Evolutionary conservation across 116 monocot genomes (phyloP).

Genomic region (Papilionanthe hybrid): DNA sequence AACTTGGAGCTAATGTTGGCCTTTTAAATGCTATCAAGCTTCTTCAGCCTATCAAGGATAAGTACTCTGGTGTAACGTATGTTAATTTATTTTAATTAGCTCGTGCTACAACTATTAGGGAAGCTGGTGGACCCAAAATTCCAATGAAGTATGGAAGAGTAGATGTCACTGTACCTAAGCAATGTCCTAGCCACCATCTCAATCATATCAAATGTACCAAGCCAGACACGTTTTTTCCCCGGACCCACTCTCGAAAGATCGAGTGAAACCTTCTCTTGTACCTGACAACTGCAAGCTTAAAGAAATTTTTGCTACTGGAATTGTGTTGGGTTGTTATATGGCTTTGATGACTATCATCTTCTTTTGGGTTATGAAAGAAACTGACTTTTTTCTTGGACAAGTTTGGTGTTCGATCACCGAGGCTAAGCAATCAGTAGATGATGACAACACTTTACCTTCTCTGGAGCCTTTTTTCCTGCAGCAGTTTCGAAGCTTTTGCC

Average conservation of each 20-base stretch:
- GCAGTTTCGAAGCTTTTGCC: too few species aligned
- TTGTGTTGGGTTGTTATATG: constrained; percentile 68
- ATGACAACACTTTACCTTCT: constrained; percentile 72
- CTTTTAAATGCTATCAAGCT: constrained; percentile 92
- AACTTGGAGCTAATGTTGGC: constrained; percentile 92
- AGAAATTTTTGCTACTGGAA: constrained; percentile 88
- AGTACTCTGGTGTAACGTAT: constrained; percentile 74
- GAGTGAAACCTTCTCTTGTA: constrained; percentile 83
- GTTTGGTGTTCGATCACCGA: constrained; percentile 55
- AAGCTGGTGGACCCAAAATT: constrained; percentile 94
- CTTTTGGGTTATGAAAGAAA: constrained; percentile 83
- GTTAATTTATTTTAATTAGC: constrained; percentile 93
- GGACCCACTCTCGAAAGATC: constrained; percentile 60
- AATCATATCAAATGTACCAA: constrained; percentile 27
- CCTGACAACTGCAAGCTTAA: constrained; percentile 92
- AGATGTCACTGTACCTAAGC: constrained; percentile 71
- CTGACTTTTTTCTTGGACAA: constrained; percentile 80
- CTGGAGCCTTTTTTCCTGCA: too few species aligned
- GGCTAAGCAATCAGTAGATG: constrained; percentile 43
- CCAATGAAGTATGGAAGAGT: constrained; percentile 95
- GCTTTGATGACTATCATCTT: constrained; percentile 91
- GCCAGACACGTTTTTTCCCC: not conserved
- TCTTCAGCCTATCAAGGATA: constrained; percentile 89
- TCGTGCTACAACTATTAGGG: constrained; percentile 94
- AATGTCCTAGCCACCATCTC: constrained; percentile 87